Base-by-base conservation (phyloP, 2,329 filamentous ascomycete genomes). In the Botrytis sinoallii region DNA sequence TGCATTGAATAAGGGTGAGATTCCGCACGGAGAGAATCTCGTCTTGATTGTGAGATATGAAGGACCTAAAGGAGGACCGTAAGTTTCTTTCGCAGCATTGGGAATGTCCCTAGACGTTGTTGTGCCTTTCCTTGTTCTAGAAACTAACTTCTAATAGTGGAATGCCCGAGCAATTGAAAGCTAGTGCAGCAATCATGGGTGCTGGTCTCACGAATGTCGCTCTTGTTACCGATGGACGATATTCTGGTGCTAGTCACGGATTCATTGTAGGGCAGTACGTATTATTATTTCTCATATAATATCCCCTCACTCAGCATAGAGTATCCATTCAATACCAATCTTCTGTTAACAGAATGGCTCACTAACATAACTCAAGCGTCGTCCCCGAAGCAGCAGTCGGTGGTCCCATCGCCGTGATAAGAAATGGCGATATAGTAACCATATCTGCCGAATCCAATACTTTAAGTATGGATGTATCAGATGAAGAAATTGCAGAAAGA, bases 161-260 rank as follows among this genome's bases (percentile, higher is more conserved):
- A 61, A 98, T 98, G 95, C 95, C 95, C 2, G 95, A 98, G 83
- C 94, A 97, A 83, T 88, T 98, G 63, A 94, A 92, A 81, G 93
- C 95, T 18, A 92, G 89, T 74, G 94, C 94, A 0, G 93, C 95
- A 29, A 93, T 98, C 77, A 97, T 97, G 92, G 95, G 95, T 67
- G 95, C 95, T 0, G 92, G 92, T 20, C 85, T 98, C 70, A 93
- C 86, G 70, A 97, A 97, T 79, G 89, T 98, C 14, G 95, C 95
- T 0, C 88, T 98, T 22, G 93, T 98, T 67, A 98, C 95, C 0
- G 95, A 98, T 81, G 95, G 95, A 0, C 86, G 95, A 64, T 98
- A 98, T 82, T 92, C 89, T 65, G 95, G 95, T 46, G 95, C 94
- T 3, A 73, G 72, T 70, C 72, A 73, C 59, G 94, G 94, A 0